Evolutionary conservation across 2,329 filamentous ascomycete species (phyloP).

Genomic region (Mollisia scopiformis): DNA sequence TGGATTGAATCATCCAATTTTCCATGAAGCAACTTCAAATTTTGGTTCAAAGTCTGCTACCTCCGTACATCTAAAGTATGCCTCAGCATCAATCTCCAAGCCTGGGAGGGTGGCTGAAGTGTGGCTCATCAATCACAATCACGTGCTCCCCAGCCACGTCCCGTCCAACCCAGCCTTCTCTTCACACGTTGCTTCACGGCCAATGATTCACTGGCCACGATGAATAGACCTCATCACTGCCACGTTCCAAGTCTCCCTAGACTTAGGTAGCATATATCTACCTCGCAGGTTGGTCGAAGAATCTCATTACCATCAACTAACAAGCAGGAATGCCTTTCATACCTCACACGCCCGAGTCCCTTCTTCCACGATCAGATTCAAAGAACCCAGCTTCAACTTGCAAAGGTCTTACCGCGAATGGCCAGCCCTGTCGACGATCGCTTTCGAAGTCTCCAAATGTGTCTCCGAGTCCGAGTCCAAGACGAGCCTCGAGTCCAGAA

Average conservation of each 20-base stretch:
- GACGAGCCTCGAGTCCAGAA: conserved; percentile 30
- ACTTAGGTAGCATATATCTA: conserved; percentile 6
- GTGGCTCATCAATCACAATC: not conserved
- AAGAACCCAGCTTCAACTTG: conserved; percentile 84
- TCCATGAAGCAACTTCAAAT: no score
- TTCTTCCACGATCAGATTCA: conserved; percentile 79
- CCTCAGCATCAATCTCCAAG: no score
- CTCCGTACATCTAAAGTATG: no score
- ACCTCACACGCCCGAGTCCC: conserved; percentile 77
- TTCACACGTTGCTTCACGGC: not conserved
- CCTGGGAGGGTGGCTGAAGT: no score
- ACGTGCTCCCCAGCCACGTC: not conserved
- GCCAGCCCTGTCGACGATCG: conserved; percentile 80
- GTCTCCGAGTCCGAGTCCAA: conserved; percentile 33
- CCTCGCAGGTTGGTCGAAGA: conserved; percentile 22
- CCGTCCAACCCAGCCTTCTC: not conserved
- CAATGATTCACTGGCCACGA: conserved; percentile 20
- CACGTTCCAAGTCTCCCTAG: conserved; percentile 12
- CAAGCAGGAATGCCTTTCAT: conserved; percentile 61
- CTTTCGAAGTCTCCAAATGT: conserved; percentile 50
- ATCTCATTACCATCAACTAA: conserved; percentile 18
- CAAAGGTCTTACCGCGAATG: conserved; percentile 80
- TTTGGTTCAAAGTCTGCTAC: no score
- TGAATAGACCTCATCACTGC: conserved; percentile 19
- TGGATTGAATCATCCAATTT: no score